These are phyloP conservation scores for Leucocoprinus leucothites DNA, from an alignment of 768 basidiomycete genomes.

Conservation along the genomic window DNA sequence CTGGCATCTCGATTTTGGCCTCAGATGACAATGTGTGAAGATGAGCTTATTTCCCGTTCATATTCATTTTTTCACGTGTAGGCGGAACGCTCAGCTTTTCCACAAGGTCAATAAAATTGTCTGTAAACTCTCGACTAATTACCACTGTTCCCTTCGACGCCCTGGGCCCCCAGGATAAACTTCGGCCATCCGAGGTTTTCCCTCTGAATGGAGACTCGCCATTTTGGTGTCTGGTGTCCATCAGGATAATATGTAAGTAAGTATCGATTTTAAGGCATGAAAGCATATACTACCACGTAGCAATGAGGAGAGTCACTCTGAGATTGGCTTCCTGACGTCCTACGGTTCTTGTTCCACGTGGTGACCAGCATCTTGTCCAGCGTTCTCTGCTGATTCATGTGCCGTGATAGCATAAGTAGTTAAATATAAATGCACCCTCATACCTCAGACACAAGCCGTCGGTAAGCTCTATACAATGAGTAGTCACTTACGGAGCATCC, in stretches of 20 bases:
- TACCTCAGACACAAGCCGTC: too few relatives aligned
- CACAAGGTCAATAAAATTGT: background rate
- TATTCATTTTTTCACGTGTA: background rate
- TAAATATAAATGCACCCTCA: background rate
- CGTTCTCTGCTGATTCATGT: too few relatives aligned
- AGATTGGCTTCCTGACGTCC: background rate
- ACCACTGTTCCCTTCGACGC: too few relatives aligned
- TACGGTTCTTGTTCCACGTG: too few relatives aligned
- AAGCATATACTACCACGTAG: background rate
- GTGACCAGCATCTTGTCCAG: too few relatives aligned
- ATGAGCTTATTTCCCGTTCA: background rate
- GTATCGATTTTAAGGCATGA: background rate
- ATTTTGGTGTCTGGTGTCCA: background rate
- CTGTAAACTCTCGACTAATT: too few relatives aligned
- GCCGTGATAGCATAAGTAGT: background rate
- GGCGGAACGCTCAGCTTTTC: background rate
- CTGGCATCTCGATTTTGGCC: background rate
- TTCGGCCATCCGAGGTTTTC: constrained; percentile 29
- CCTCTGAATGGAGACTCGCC: constrained; percentile 10
- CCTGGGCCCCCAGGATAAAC: constrained; percentile 20
- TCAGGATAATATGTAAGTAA: background rate
- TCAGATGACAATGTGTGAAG: background rate
- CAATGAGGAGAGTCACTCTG: background rate
- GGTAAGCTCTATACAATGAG: too few relatives aligned
- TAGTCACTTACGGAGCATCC: background rate